Evolutionary conservation across 768 basidiomycete genomes (phyloP), one percentile per base, ranked within the genome.

Genomic region (Collybia sordida): DNA sequence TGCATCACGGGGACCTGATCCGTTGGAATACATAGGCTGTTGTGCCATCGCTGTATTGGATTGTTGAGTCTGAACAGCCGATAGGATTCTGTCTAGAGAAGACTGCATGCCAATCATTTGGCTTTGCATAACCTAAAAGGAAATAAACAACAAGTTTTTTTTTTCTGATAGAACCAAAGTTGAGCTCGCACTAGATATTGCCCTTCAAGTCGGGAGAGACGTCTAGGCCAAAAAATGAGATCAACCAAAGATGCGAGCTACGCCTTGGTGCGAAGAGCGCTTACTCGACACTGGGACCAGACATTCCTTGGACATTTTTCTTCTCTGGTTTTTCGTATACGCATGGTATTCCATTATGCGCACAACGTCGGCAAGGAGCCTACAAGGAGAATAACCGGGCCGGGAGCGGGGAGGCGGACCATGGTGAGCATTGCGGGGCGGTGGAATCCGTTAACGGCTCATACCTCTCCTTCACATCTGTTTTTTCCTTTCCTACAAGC

Each of bases 91-190:
- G 68, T 93, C 91, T 55, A 93, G 67, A 21, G 90, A 88, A 4
- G 90, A 88, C 68, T 93, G 92, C 86, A 93, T 90, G 59, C 91
- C 91, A 59, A 93, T 93, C 88, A 93, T 92, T 65, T 93, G 91
- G 69, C 89, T 90, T 66, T 93, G 90, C 82, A 93, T 89, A 57
- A 91, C 86, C 90, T 90, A 54, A 22, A 46, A 21, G 19, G 23
- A 24, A 14, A 34, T 42, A 41, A 41, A 36, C 31, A 53, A 50
- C n/a, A n/a, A n/a, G n/a, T n/a, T n/a, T n/a, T n/a, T n/a, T n/a
- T 19, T 17, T 15, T 28, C 23, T 24, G 38, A 17, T 43, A 43
- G 21, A 19, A 36, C 18, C 44, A 50, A 52, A 53, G 52, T 42
- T 19, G 42, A 49, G 14, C 6, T 9, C 71, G 50, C 73, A 91